phyloP scores from a whole-genome alignment of 1,139 yeast species.

The Candida pseudocylindracea region DNA sequence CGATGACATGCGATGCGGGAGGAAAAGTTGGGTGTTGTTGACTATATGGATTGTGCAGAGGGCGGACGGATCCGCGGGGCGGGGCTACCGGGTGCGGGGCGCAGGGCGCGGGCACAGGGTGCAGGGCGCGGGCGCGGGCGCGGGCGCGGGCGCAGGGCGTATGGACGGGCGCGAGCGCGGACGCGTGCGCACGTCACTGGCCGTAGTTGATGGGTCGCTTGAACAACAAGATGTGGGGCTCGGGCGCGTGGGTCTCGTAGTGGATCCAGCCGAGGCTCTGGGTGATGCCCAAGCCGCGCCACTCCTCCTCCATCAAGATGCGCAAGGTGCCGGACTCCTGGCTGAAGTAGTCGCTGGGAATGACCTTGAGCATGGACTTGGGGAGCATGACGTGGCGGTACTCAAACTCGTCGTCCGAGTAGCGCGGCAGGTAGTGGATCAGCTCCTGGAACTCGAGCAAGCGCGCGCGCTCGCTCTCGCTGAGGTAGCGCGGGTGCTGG shows the following conservation, averaged over 20 bases:
- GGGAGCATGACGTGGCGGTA: slow-evolving; percentile 91
- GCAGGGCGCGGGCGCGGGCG: no score
- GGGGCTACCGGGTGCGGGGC: no score
- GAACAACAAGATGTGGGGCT: slow-evolving; percentile 87
- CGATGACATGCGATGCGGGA: no score
- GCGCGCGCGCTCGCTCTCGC: slow-evolving; percentile 69
- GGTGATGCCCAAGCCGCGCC: slow-evolving; percentile 97
- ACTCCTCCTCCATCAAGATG: slow-evolving; percentile 82
- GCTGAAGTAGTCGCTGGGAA: slow-evolving; percentile 92
- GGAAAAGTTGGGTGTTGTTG: no score
- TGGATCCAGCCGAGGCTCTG: slow-evolving; percentile 98
- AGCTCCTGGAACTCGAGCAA: slow-evolving; percentile 82
- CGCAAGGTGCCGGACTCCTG: slow-evolving; percentile 89
- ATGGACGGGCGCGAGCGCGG: no score
- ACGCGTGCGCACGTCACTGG: no score
- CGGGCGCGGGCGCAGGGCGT: no score
- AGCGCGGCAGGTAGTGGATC: slow-evolving; percentile 84
- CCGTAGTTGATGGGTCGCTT: slow-evolving; percentile 33
- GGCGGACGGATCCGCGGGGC: no score
- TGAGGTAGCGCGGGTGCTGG: slow-evolving; percentile 42
- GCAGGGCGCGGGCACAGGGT: no score
- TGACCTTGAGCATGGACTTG: slow-evolving; percentile 81
- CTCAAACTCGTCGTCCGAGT: slow-evolving; percentile 79
- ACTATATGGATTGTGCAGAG: no score
- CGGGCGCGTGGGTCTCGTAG: slow-evolving; percentile 96